Evolutionary conservation across 164 flowering plant genomes (phyloP), one percentile per base, ranked within the genome.

Genomic region (Euptelea pleiosperma): DNA sequence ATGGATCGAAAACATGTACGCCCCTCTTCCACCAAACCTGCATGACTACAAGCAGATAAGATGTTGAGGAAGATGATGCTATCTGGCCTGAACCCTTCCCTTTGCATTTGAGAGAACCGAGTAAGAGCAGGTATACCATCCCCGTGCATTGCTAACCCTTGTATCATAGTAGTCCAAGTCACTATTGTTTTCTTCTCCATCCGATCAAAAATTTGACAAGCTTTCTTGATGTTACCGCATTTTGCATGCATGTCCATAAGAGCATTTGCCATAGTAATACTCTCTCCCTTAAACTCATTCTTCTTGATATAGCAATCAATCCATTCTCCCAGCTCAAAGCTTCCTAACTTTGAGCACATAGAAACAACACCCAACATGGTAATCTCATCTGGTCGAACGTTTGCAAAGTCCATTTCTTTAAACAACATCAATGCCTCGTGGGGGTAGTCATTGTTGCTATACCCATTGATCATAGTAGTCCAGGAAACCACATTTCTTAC

Each of bases 221-320:
- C 68, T 57, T 52, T 70, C 30, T 59, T 48, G 14, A 77, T 61
- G 61, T 69, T 67, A 14, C 78, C 78, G 31, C 76, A 77, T 72
- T 72, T 77, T 4, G 76, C 64, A 67, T 74, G 69, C 81, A 77
- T 77, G 49, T 67, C 78, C 40, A 74, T 70, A 4, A 77, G 68
- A 49, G 76, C 72, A 72, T 74, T 77, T 54, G 70, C 37, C 2
- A 77, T 39, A 25, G 14, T 7, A 28, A 35, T 43, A 39, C 44
- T 50, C 41, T 45, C 44, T 46, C 30, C 30, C 8, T 25, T 48
- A 22, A 43, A 42, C 4, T 62, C 60, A 16, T 55, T 60, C 22
- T 36, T 49, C 62, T 50, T 42, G 7, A 73, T 58, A 42, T 66
- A 66, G 3, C 53, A 25, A 47, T 68, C 65, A 41, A 68, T 59